Evolutionary conservation across 176 grass and related monocot species (phyloP), one percentile per base, ranked within the genome.

Genomic region (Aegilops umbellulata): DNA sequence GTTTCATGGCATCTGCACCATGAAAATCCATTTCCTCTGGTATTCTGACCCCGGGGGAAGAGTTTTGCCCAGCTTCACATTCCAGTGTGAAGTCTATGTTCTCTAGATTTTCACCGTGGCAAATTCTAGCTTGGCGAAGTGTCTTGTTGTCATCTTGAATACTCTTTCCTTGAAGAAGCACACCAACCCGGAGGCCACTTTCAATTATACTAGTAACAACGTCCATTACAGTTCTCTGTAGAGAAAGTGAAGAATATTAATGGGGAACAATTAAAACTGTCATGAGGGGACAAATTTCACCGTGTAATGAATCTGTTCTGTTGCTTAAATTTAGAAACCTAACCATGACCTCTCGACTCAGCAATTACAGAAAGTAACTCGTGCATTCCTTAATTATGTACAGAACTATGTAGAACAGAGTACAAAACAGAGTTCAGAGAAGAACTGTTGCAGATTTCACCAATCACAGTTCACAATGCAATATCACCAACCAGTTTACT

Each of bases 151-250:
- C 73, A 76, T 76, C 73, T 76, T 53, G 73, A 53, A 76, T 76
- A 53, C 29, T 76, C 73, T 76, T 76, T 7, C 73, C 73, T 76
- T 53, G 42, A 20, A 51, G 73, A 76, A 53, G 15, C 4, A 76
- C 73, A 76, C 73, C 73, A 20, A 76, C 73, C 8, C 73, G 44
- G 73, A 76, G 73, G 44, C 73, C 73, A 2, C 44, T 46, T 31
- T 76, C 73, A 53, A 76, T 76, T 53, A 76, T 76, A 76, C 73
- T 76, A 76, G 73, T 53, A 49, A 76, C 73, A 51, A 76, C 44
- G 26, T 76, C 73, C 73, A 76, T 76, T 76, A 76, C 73, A 53
- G 73, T 53, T 30, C 73, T 76, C 73, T 76, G 44, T 19, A 76
- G 16, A 53, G 7, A 76, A 76, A 53, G 49, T 76, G 73, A 53